Evolutionary conservation across 805 yeast genomes (phyloP), one percentile per base, ranked within the genome.

Genomic region (Groenewaldozyma salmanticensis): DNA sequence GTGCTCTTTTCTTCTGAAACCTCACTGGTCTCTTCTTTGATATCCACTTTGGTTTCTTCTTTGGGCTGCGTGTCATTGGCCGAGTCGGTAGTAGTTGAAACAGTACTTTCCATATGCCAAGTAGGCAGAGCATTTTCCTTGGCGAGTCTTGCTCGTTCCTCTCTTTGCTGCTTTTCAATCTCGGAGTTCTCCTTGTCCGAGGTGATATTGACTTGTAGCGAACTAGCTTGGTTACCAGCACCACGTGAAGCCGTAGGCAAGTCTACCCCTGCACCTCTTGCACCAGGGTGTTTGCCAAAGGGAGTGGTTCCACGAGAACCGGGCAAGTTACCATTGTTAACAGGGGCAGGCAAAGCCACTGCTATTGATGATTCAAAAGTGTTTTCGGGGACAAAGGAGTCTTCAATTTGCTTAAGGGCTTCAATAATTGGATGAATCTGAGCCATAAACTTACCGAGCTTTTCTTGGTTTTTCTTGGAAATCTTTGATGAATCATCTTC

Each of bases 91-190:
- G n/a, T n/a, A n/a, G 13, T 15, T 19, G 21, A 95, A 50, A 90
- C 90, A 0, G 99, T 88, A 56, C 90, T 77, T 51, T 81, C 80
- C 49, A 81, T 77, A 58, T 92, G 95, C 99, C 99, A 92, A 21
- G 92, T 80, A 5, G 99, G 99, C 50, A 92, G 70, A 3, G 96
- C 96, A 58, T 92, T 92, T 60, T 90, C 96, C 56, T 82, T 80
- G 60, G 88, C 70, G 50, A 75, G 71, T 60, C 72, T 79, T 60
- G 74, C 77, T 71, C 72, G 78, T 66, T 68, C 77, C 62, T 59
- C 82, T 81, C 55, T 74, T 67, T 51, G 77, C 78, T 72, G 71
- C 61, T 79, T 87, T 51, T 76, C 72, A 56, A 72, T 78, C 50
- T 72, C 70, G 46, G 77, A 76, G 53, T 84, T 94, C 60, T 85